Evolutionary conservation across 768 basidiomycete genomes (phyloP).

Genomic region (Mycena rosella): DNA sequence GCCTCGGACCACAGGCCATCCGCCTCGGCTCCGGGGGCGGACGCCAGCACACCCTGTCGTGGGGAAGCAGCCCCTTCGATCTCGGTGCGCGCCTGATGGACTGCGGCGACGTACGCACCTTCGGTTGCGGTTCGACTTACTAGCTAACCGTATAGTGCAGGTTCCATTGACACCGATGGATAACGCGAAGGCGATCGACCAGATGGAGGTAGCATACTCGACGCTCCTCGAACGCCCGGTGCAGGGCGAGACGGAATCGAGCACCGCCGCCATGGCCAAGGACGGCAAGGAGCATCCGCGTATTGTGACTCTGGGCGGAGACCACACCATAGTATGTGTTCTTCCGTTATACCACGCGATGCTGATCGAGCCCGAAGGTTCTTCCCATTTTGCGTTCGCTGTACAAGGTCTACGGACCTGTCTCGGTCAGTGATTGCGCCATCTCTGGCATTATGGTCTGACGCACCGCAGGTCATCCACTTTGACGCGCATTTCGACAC

Average conservation of each 20-base stretch:
- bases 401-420: slow-evolving; percentile 74
- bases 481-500: slow-evolving; percentile 79
- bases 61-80: slow-evolving; percentile 63
- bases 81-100: slow-evolving; percentile 62
- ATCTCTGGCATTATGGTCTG: slow-evolving; percentile 52
- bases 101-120: slow-evolving; percentile 67
- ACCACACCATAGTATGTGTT: slow-evolving; percentile 71
- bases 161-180: slow-evolving; percentile 72
- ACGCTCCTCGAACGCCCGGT: slow-evolving; percentile 66
- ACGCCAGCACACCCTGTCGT: slow-evolving; percentile 60
- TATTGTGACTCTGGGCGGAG: slow-evolving; percentile 75
- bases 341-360: slow-evolving; percentile 34
- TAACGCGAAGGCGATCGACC: slow-evolving; percentile 71
- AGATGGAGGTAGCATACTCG: slow-evolving; percentile 76
- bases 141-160: slow-evolving; percentile 45
- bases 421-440: slow-evolving; percentile 59
- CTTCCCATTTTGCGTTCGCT: slow-evolving; percentile 77
- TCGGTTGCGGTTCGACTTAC: slow-evolving; percentile 34
- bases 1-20: slow-evolving; percentile 74
- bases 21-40: slow-evolving; percentile 64
- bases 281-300: slow-evolving; percentile 74
- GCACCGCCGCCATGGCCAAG: slow-evolving; percentile 53
- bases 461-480: slow-evolving; percentile 61
- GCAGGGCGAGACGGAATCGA: slow-evolving; percentile 35
- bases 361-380: slow-evolving; percentile 31